Conservation (phyloP, 2,329 filamentous ascomycete genomes). For the Hortaea sp. region DNA sequence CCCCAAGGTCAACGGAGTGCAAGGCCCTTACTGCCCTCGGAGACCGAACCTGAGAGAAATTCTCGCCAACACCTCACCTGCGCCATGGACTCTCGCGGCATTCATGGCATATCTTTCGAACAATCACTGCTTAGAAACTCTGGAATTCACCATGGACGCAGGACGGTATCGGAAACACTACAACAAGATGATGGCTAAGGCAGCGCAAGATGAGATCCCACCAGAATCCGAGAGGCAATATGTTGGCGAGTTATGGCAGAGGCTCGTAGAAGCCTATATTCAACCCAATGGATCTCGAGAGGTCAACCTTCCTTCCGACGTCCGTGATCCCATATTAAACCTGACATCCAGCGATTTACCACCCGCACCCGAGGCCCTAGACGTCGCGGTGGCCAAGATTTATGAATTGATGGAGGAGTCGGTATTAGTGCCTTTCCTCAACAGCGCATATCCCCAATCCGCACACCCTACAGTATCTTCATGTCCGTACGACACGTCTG, state of each 20-base stretch:
- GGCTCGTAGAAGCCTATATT: constrained; percentile 83
- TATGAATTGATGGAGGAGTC: constrained; percentile 98
- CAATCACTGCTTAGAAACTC: constrained; percentile 90
- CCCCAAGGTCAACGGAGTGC: constrained; percentile 28
- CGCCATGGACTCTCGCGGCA: constrained; percentile 81
- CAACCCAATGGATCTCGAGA: constrained; percentile 73
- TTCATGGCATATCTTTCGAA: constrained; percentile 96
- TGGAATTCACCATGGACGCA: constrained; percentile 94
- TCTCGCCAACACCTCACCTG: constrained; percentile 70
- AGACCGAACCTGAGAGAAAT: constrained; percentile 78
- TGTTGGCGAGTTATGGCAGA: constrained; percentile 73
- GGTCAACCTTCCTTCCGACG: constrained; percentile 78
- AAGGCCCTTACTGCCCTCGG: constrained; percentile 44
- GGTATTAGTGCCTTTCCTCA: constrained; percentile 83
- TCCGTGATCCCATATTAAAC: constrained; percentile 69
- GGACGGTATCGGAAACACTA: constrained; percentile 69
- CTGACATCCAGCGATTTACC: constrained; percentile 51
- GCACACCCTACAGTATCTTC: constrained; percentile 32
- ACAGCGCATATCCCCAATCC: constrained; percentile 47
- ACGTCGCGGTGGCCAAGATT: constrained; percentile 76
- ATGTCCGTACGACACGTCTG: constrained; percentile 34
- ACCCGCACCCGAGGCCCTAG: constrained; percentile 63
- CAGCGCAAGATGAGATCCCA: constrained; percentile 31
- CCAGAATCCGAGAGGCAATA: constrained; percentile 54
- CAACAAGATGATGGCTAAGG: constrained; percentile 46